phyloP scores from a whole-genome alignment of 2,329 filamentous ascomycete genomes.

The Aureobasidium zeae region DNA sequence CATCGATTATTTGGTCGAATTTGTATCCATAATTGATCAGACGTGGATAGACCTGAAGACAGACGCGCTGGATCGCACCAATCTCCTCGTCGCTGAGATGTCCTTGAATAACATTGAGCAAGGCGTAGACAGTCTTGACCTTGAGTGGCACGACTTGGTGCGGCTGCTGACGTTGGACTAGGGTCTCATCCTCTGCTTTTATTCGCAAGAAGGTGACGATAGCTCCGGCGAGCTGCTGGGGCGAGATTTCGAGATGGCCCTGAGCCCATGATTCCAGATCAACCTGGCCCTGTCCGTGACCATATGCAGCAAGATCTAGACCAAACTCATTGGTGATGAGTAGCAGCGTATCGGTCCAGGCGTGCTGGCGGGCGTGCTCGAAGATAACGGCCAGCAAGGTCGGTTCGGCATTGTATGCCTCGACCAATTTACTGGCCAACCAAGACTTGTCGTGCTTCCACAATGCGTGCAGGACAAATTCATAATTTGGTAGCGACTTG shows the following conservation, averaged over 20 bases:
- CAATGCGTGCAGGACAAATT: constrained; percentile 82
- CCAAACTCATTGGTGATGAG: constrained; percentile 74
- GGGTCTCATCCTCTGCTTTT: constrained; percentile 72
- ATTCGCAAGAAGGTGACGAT: constrained; percentile 73
- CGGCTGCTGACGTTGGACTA: constrained; percentile 62
- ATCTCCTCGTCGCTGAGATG: constrained; percentile 57
- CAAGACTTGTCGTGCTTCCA: constrained; percentile 87
- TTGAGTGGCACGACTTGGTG: constrained; percentile 60
- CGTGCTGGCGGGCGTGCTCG: constrained; percentile 70
- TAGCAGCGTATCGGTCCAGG: constrained; percentile 75
- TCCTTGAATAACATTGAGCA: constrained; percentile 65
- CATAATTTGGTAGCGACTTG: constrained; percentile 66
- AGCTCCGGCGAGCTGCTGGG: constrained; percentile 55
- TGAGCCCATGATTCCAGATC: constrained; percentile 75
- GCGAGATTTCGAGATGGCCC: constrained; percentile 44
- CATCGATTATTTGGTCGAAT: constrained; percentile 82
- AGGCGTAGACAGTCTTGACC: constrained; percentile 72
- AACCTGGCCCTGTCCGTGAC: constrained; percentile 69
- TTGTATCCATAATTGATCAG: constrained; percentile 78
- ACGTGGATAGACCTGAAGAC: constrained; percentile 85
- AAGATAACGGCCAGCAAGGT: constrained; percentile 60
- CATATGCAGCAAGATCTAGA: constrained; percentile 75
- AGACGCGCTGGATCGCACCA: constrained; percentile 72
- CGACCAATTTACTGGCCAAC: constrained; percentile 71
- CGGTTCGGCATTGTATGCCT: constrained; percentile 62